Evolutionary conservation across 2,329 filamentous ascomycete genomes (phyloP).

Genomic region (Venturia oleaginea): DNA sequence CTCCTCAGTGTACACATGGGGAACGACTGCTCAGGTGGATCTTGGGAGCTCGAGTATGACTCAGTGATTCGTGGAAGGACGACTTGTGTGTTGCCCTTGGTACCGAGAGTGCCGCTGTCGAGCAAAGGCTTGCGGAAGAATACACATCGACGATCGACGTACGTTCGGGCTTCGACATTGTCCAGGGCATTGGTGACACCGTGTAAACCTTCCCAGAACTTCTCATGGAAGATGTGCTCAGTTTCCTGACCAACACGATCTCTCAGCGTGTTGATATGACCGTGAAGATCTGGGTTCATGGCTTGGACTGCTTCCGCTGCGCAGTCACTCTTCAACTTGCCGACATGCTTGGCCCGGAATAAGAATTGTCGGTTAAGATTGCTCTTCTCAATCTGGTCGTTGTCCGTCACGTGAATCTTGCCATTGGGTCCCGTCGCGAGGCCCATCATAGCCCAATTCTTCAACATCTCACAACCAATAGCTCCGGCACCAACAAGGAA

Average conservation of each 20-base stretch:
- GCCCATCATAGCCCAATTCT: conserved; percentile 99
- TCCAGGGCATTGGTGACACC: conserved; percentile 95
- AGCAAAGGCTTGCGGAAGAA: conserved; percentile 97
- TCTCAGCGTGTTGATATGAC: conserved; percentile 76
- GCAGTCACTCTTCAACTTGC: conserved; percentile 91
- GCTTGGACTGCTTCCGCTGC: conserved; percentile 80
- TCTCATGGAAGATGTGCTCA: conserved; percentile 87
- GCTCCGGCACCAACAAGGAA: conserved; percentile 95
- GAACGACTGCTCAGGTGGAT: conserved; percentile 96
- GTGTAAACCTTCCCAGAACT: conserved; percentile 80
- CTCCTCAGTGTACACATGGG: conserved; percentile 96
- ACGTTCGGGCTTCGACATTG: conserved; percentile 94
- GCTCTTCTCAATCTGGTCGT: conserved; percentile 98
- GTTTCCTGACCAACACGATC: conserved; percentile 89
- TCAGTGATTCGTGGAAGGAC: conserved; percentile 85
- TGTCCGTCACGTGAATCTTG: conserved; percentile 88
- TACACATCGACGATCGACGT: conserved; percentile 91
- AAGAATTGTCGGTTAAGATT: conserved; percentile 97
- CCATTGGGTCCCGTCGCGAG: conserved; percentile 80
- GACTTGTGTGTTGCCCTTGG: conserved; percentile 97
- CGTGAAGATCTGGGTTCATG: conserved; percentile 90
- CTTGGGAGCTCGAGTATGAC: conserved; percentile 94
- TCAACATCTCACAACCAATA: conserved; percentile 97
- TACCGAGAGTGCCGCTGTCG: conserved; percentile 95
- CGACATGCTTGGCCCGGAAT: conserved; percentile 88